A percentile compares a stretch with the other conserved stretches of the same genome.
These are phyloP conservation scores for Pholiota molesta DNA, from an alignment of 768 basidiomycete genomes.

Conservation along the genomic window DNA sequence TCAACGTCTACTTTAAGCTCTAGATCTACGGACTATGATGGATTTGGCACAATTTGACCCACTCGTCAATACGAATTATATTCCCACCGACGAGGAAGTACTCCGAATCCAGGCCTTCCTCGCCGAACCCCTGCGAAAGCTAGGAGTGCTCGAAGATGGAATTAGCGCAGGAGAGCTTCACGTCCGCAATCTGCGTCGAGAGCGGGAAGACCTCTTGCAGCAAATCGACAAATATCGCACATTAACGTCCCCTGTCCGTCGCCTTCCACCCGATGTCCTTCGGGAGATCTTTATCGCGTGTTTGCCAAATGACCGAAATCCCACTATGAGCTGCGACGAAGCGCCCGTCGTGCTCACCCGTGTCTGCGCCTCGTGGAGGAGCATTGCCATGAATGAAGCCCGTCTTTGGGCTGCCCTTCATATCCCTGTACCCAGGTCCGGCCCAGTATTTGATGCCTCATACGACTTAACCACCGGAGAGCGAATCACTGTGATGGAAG, in stretches of 20 bases:
- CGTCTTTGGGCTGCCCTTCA: conserved; percentile 23
- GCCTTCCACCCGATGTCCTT: conserved; percentile 21
- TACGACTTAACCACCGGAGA: conserved; percentile 2
- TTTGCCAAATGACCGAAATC: conserved; percentile 23
- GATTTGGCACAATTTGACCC: not conserved
- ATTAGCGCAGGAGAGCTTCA: not conserved
- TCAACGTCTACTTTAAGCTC: no score
- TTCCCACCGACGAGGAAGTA: conserved; percentile 7
- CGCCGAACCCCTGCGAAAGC: not conserved
- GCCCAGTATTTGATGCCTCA: not conserved
- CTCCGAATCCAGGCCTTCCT: not conserved
- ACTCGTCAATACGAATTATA: conserved; percentile 1
- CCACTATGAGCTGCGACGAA: conserved; percentile 20
- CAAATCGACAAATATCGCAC: not conserved
- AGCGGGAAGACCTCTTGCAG: not conserved
- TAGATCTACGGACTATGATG: not conserved
- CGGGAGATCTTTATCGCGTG: conserved; percentile 23
- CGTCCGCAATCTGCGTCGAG: not conserved
- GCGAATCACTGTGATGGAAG: not conserved
- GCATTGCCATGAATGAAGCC: conserved; percentile 17
- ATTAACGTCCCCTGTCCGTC: conserved; percentile 20
- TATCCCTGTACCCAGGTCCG: conserved; percentile 19
- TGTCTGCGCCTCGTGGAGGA: conserved; percentile 24
- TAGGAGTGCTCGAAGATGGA: not conserved
- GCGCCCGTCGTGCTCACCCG: conserved; percentile 22